Conservation (phyloP, 129 eudicot species). For the Artemisia argyi region DNA sequence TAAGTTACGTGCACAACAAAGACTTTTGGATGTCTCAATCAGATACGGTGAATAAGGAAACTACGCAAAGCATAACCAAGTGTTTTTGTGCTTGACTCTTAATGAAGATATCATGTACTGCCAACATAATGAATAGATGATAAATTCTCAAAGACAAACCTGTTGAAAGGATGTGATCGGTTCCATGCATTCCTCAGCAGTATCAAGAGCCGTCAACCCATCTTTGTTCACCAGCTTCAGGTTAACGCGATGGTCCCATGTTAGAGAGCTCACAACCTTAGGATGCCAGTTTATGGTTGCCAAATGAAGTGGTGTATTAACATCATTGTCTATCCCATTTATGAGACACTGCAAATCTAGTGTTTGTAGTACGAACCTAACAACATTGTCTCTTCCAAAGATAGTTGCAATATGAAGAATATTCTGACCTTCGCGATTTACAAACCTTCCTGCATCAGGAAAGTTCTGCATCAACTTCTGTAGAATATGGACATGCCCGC, state of each 20-base stretch:
- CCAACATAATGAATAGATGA: no score
- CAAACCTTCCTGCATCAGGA: conserved; percentile 34
- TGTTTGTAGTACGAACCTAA: conserved; percentile 33
- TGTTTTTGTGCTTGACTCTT: no score
- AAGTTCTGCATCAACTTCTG: conserved; percentile 31
- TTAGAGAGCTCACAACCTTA: conserved; percentile 34
- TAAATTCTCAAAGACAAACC: conserved; percentile 13
- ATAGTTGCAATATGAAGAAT: conserved; percentile 48
- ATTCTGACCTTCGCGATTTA: conserved; percentile 34
- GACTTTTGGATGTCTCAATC: no score
- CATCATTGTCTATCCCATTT: conserved; percentile 44
- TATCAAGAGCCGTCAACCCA: conserved; percentile 43
- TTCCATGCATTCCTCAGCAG: conserved; percentile 52
- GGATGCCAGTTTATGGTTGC: conserved; percentile 50
- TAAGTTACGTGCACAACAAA: no score
- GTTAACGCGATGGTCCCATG: conserved; percentile 35
- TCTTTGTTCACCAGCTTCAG: conserved; percentile 31
- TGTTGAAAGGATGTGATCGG: conserved; percentile 34
- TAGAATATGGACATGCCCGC: conserved; percentile 25
- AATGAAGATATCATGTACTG: no score
- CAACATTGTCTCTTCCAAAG: conserved; percentile 32
- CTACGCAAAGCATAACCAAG: no score
- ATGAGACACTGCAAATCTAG: conserved; percentile 34
- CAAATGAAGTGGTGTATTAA: conserved; percentile 53
- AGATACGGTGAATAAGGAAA: no score